Conservation (phyloP, 306 rosid genomes). For the Boehmeria nivea region DNA sequence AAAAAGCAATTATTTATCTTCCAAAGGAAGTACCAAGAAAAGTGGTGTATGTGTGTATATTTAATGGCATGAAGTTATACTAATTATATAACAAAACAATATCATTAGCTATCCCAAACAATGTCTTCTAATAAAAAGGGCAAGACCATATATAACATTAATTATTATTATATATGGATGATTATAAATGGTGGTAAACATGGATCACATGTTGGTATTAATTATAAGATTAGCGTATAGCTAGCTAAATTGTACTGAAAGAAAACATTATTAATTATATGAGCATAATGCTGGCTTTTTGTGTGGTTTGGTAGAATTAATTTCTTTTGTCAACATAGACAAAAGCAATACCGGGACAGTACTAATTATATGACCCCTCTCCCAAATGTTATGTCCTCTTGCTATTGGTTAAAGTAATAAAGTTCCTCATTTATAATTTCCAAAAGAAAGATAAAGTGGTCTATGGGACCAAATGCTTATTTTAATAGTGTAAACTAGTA, state of each 20-base stretch:
- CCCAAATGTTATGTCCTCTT: constrained; percentile 6
- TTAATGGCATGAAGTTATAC: not conserved
- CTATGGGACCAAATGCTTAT: constrained; percentile 7
- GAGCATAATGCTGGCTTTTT: not conserved
- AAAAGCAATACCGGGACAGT: not conserved
- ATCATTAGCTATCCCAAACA: not conserved
- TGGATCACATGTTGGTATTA: constrained; percentile 7
- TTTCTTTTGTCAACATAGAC: not conserved
- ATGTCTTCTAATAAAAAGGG: not conserved
- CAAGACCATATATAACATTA: not conserved
- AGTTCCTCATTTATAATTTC: not conserved
- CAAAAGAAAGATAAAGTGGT: constrained; percentile 2
- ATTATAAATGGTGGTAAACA: not conserved
- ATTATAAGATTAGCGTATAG: not conserved
- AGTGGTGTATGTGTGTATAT: too few relatives aligned
- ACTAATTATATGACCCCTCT: not conserved
- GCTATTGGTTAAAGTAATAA: constrained; percentile 11
- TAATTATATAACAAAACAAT: not conserved
- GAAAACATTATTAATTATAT: not conserved
- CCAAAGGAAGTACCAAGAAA: not conserved
- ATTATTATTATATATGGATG: not conserved
- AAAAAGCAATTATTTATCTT: not conserved
- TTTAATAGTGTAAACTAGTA: not conserved
- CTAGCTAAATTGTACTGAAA: not conserved
- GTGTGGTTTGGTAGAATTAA: not conserved